Evolutionary conservation across 805 yeast species (phyloP).

Genomic region (Lipomyces spencermartinsiae): DNA sequence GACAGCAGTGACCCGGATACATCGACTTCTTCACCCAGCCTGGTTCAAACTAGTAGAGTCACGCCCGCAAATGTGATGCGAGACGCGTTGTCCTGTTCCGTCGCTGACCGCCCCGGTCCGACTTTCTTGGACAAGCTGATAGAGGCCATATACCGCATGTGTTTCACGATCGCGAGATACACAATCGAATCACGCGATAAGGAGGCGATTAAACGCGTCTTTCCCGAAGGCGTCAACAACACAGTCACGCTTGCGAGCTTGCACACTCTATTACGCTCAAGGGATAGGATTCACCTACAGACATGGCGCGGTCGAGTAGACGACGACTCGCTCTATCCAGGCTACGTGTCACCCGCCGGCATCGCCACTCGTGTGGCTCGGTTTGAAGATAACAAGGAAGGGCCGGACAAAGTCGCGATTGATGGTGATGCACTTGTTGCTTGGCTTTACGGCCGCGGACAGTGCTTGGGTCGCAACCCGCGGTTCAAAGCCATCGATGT

Average conservation of each 20-base stretch:
- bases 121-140: slow-evolving; percentile 8
- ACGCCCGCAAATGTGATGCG: background rate
- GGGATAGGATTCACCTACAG: slow-evolving; percentile 1
- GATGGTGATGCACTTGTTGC: slow-evolving; percentile 19
- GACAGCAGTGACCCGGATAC: background rate
- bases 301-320: background rate
- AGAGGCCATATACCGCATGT: slow-evolving; percentile 16
- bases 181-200: background rate
- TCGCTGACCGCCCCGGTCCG: background rate
- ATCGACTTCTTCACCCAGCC: background rate
- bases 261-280: background rate
- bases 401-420: background rate
- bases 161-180: slow-evolving; percentile 20
- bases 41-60: background rate
- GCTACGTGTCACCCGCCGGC: slow-evolving; percentile 12
- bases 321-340: background rate
- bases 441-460: slow-evolving; percentile 21
- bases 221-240: slow-evolving; percentile 14
- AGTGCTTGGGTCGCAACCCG: slow-evolving; percentile 14
- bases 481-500: slow-evolving; percentile 16
- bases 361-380: slow-evolving; percentile 5
- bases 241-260: background rate
- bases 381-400: background rate
- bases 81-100: background rate
- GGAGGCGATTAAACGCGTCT: slow-evolving; percentile 7